Evolutionary conservation across 2,329 filamentous ascomycete genomes (phyloP).

Genomic region (Penicillium olsonii): DNA sequence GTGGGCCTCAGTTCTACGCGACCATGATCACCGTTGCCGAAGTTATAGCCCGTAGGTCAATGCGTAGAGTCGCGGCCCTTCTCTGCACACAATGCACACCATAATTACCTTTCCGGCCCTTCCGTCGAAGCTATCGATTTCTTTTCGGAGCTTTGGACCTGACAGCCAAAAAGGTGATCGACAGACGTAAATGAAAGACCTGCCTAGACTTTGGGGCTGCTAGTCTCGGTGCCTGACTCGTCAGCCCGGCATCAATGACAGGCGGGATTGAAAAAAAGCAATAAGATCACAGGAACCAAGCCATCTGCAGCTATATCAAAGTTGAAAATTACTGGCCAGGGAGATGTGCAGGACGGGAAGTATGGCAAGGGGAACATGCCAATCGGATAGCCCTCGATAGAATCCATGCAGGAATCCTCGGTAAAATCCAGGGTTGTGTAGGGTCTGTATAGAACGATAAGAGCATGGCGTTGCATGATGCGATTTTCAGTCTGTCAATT

Average conservation of each 20-base stretch:
- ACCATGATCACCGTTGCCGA: slow-evolving; percentile 22
- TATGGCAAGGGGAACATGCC: slow-evolving; percentile 11
- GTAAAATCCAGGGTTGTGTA: background rate
- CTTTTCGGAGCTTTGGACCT: slow-evolving; percentile 16
- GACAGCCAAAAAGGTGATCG: slow-evolving; percentile 8
- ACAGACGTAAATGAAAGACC: slow-evolving; percentile 4
- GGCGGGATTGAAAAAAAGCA: background rate
- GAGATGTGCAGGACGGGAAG: slow-evolving; percentile 12
- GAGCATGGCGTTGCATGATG: slow-evolving; percentile 11
- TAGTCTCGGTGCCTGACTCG: slow-evolving; percentile 7
- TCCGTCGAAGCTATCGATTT: slow-evolving; percentile 19
- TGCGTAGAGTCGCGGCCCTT: slow-evolving; percentile 20
- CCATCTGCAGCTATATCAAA: background rate
- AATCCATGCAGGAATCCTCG: slow-evolving; percentile 10
- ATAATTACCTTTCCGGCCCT: slow-evolving; percentile 20
- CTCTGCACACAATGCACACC: slow-evolving; percentile 22
- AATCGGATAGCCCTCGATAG: slow-evolving; percentile 9
- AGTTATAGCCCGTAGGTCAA: slow-evolving; percentile 19
- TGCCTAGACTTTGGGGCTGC: background rate
- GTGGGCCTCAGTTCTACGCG: slow-evolving; percentile 14
- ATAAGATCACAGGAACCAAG: slow-evolving; percentile 5
- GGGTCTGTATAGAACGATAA: slow-evolving; percentile 5
- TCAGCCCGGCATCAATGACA: background rate
- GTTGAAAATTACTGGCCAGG: slow-evolving; percentile 1
- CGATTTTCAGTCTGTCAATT: slow-evolving; percentile 9